Evolutionary conservation across 202 grass and related monocot genomes (phyloP).

Genomic region (Digitaria exilis): DNA sequence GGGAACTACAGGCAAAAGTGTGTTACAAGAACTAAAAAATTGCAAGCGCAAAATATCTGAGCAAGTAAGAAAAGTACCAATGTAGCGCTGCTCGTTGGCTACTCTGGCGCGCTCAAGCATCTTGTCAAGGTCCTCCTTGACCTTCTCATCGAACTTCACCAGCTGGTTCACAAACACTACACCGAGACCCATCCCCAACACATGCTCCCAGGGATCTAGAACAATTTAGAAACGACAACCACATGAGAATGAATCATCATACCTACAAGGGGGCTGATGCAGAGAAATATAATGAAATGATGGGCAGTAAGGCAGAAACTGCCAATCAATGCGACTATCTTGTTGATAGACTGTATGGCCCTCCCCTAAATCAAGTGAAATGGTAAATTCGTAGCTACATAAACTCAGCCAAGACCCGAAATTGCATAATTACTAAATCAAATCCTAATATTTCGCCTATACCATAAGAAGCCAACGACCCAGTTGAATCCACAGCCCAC

Average conservation of each 20-base stretch:
- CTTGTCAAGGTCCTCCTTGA: conserved; percentile 92
- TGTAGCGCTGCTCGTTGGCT: conserved; percentile 81
- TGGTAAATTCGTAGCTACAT: background rate
- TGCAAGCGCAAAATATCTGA: background rate
- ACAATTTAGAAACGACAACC: background rate
- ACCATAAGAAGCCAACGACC: background rate
- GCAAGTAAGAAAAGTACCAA: conserved; percentile 50
- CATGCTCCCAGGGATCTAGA: conserved; percentile 98
- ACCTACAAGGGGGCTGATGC: background rate
- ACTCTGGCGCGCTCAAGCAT: conserved; percentile 83
- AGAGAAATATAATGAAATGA: background rate
- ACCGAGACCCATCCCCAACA: conserved; percentile 78
- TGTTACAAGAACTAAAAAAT: background rate
- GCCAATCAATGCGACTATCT: background rate
- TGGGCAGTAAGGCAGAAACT: background rate
- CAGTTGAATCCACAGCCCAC: background rate
- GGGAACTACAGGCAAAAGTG: background rate
- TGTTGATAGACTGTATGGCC: background rate
- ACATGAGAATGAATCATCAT: conserved; percentile 16
- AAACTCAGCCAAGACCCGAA: background rate
- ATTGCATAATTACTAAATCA: background rate
- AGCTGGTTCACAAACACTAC: conserved; percentile 78
- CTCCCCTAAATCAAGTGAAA: conserved; percentile 27
- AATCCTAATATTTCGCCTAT: background rate
- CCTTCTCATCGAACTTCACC: conserved; percentile 81